These are phyloP conservation scores for Boletus insuetus DNA, from an alignment of 768 basidiomycete genomes.

Conservation along the genomic window DNA sequence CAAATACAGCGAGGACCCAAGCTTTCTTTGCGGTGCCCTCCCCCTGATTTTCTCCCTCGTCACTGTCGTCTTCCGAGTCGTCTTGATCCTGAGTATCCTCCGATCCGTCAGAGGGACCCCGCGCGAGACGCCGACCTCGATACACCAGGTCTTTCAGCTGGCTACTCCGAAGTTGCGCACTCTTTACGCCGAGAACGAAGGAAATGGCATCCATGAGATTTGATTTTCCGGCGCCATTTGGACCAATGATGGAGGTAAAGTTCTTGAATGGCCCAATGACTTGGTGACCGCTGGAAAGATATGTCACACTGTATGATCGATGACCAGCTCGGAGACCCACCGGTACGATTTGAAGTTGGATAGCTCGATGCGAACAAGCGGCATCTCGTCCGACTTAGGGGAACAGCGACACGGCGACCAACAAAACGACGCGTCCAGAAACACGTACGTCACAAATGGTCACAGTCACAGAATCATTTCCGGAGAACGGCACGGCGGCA, in stretches of 20 bases:
- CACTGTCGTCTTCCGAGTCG: constrained; percentile 49
- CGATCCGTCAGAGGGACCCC: constrained; percentile 41
- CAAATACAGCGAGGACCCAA: constrained; percentile 92
- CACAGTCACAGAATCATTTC: constrained; percentile 16
- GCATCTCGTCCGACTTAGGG: constrained; percentile 44
- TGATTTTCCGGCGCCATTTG: constrained; percentile 98
- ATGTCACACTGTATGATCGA: constrained; percentile 1
- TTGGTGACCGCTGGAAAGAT: constrained; percentile 61
- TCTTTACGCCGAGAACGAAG: constrained; percentile 96
- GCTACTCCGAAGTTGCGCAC: constrained; percentile 86
- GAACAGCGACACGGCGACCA: constrained; percentile 10
- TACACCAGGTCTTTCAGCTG: constrained; percentile 96
- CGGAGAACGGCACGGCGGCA: too few relatives aligned
- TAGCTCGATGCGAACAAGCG: constrained; percentile 81
- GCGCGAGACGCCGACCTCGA: constrained; percentile 75
- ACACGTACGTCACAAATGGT: constrained; percentile 25
- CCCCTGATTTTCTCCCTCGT: constrained; percentile 50
- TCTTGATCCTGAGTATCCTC: constrained; percentile 43
- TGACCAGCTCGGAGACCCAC: constrained; percentile 29
- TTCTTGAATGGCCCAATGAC: constrained; percentile 87
- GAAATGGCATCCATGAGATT: constrained; percentile 99
- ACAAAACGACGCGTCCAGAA: constrained; percentile 22
- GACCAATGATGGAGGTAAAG: constrained; percentile 96
- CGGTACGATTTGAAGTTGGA: constrained; percentile 98
- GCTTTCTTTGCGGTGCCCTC: constrained; percentile 89